phyloP scores from a whole-genome alignment of 371 early-diverging fungal species.

The Aphelidium insulamus region DNA sequence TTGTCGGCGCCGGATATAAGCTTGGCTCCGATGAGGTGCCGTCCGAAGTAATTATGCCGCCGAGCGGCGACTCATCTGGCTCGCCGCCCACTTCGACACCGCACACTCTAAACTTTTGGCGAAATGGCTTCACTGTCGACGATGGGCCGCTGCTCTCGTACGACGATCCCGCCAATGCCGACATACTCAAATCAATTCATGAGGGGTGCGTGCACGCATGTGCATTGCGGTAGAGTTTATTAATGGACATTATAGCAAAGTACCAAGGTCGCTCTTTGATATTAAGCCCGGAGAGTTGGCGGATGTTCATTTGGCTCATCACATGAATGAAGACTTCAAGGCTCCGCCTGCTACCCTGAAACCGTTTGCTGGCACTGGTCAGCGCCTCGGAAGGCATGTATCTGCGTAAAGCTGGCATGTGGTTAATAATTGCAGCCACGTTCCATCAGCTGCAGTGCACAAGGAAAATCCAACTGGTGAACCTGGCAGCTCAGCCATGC shows the following conservation, averaged over 20 bases:
- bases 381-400: constrained; percentile 57
- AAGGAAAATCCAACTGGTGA: constrained; percentile 13
- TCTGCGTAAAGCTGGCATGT: constrained; percentile 9
- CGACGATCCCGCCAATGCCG: constrained; percentile 64
- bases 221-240: not conserved
- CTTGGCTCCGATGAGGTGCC: constrained; percentile 2
- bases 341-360: too few relatives aligned
- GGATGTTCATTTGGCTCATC: not conserved
- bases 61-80: not conserved
- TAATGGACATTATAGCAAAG: not conserved
- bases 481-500: constrained; percentile 10
- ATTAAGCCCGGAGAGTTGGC: not conserved
- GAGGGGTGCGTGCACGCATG: constrained; percentile 36
- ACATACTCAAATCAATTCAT: constrained; percentile 58
- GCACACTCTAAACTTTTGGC: constrained; percentile 66
- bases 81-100: not conserved
- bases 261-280: not conserved
- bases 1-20: constrained; percentile 1
- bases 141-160: constrained; percentile 70
- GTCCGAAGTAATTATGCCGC: constrained; percentile 1
- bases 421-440: constrained; percentile 9
- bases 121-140: constrained; percentile 82
- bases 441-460: constrained; percentile 12
- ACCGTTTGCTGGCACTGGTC: not conserved
- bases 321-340: not conserved